A percentile compares a stretch with the other conserved stretches of the same genome.
phyloP scores from a whole-genome alignment of 1,284 basidiomycete genomes.

The Bjerkandera adusta region DNA sequence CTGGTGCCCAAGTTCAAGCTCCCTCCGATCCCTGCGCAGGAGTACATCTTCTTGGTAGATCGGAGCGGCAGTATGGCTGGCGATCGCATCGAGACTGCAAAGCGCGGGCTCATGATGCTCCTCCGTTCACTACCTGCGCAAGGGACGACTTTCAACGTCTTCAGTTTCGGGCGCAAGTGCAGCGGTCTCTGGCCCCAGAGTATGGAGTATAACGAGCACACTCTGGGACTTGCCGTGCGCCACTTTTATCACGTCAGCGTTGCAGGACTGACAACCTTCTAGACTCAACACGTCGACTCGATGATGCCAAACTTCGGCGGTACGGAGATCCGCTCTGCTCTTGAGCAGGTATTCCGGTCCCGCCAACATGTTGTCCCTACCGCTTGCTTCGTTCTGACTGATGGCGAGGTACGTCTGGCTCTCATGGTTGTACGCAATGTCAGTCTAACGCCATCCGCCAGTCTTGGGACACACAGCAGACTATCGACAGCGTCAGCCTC shows the following conservation, averaged over 20 bases:
- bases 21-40: slow-evolving; percentile 35
- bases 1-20: slow-evolving; percentile 49
- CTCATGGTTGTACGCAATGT: not conserved
- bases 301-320: slow-evolving; percentile 45
- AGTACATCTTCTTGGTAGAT: slow-evolving; percentile 48
- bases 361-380: slow-evolving; percentile 36
- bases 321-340: slow-evolving; percentile 44
- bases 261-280: slow-evolving; percentile 3
- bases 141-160: slow-evolving; percentile 45
- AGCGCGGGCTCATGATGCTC: slow-evolving; percentile 35
- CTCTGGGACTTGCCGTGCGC: slow-evolving; percentile 40
- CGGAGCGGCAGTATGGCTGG: slow-evolving; percentile 47
- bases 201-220: slow-evolving; percentile 29
- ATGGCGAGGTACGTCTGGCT: slow-evolving; percentile 12
- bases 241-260: not conserved
- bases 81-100: slow-evolving; percentile 38
- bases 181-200: slow-evolving; percentile 37
- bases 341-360: slow-evolving; percentile 31
- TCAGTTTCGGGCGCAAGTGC: slow-evolving; percentile 41
- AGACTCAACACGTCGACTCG: slow-evolving; percentile 29
- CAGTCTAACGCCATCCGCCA: not conserved
- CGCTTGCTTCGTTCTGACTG: slow-evolving; percentile 36
- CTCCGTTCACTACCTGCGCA: slow-evolving; percentile 38
- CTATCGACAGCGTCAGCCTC: not conserved
- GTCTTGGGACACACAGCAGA: slow-evolving; percentile 9